Evolutionary conservation across 2,329 filamentous ascomycete species (phyloP).

Genomic region (Xylariaceae sp.): DNA sequence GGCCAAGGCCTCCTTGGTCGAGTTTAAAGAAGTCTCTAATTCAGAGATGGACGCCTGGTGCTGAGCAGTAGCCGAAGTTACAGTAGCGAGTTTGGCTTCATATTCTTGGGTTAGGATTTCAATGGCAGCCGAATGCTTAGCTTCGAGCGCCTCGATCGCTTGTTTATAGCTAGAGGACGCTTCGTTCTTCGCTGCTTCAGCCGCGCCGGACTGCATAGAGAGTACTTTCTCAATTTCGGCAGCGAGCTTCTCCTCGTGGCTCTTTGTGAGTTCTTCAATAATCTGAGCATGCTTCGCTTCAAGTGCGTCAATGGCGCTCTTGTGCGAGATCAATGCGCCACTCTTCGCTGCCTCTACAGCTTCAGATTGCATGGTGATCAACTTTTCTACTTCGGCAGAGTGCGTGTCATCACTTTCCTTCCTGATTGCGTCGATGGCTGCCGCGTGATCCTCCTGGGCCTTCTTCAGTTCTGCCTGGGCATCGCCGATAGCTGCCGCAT

Average conservation of each 20-base stretch:
- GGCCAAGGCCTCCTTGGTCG: slow-evolving; percentile 30
- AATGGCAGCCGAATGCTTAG: slow-evolving; percentile 42
- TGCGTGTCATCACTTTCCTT: slow-evolving; percentile 38
- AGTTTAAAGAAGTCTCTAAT: slow-evolving; percentile 33
- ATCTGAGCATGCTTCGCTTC: slow-evolving; percentile 42
- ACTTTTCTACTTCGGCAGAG: slow-evolving; percentile 41
- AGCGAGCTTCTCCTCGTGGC: slow-evolving; percentile 30
- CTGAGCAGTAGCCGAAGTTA: slow-evolving; percentile 29
- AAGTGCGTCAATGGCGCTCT: slow-evolving; percentile 32
- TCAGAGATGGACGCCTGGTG: slow-evolving; percentile 30
- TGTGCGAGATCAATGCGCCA: slow-evolving; percentile 31
- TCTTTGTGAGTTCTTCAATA: slow-evolving; percentile 41
- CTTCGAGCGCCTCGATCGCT: slow-evolving; percentile 31
- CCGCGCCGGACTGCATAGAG: slow-evolving; percentile 36
- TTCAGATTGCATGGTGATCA: slow-evolving; percentile 39
- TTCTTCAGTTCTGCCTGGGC: slow-evolving; percentile 31
- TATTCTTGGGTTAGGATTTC: slow-evolving; percentile 38
- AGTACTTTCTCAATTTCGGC: slow-evolving; percentile 36
- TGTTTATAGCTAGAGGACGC: slow-evolving; percentile 20
- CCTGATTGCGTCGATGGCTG: slow-evolving; percentile 37
- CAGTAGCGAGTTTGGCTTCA: slow-evolving; percentile 26
- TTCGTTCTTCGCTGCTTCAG: slow-evolving; percentile 41
- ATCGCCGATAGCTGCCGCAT: slow-evolving; percentile 32
- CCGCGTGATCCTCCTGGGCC: slow-evolving; percentile 32
- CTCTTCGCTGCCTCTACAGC: slow-evolving; percentile 42